phyloP scores from a whole-genome alignment of 148 eudicot genomes.

The Limonium bicolor region DNA sequence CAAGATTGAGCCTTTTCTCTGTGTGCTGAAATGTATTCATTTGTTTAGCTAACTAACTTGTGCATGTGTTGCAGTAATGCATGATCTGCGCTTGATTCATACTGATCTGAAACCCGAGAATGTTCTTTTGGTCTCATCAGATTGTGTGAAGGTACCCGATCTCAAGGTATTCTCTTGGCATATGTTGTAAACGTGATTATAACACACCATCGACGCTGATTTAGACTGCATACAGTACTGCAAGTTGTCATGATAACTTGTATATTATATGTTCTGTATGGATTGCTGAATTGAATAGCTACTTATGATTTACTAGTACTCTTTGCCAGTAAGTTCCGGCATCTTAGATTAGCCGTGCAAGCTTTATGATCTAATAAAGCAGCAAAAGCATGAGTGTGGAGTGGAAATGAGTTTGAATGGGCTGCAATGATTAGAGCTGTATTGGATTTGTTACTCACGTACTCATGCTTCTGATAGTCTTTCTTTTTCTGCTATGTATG shows the following conservation, averaged over 20 bases:
- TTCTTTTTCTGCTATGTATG: constrained; percentile 17
- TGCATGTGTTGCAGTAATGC: constrained; percentile 51
- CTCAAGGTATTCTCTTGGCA: constrained; percentile 41
- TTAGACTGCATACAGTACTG: not conserved
- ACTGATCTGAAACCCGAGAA: constrained; percentile 98
- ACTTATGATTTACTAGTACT: not conserved
- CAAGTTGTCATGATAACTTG: not conserved
- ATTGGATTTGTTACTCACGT: not conserved
- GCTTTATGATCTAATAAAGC: no score
- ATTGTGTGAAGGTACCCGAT: constrained; percentile 61
- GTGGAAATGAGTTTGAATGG: no score
- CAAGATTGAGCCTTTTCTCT: no score
- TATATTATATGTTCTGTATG: not conserved
- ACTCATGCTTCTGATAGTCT: not conserved
- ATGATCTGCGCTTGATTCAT: constrained; percentile 71
- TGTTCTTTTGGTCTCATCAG: constrained; percentile 79
- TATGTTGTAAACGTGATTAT: no score
- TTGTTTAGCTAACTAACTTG: not conserved
- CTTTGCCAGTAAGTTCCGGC: not conserved
- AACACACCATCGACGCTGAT: no score
- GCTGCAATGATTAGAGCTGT: no score
- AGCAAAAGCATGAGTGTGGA: no score
- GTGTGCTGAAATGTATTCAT: not conserved
- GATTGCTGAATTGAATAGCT: not conserved
- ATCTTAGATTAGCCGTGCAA: no score